Evolutionary conservation across 352 stramenopile species (phyloP), one percentile per base, ranked within the genome.

Genomic region (Plasmopara muralis): DNA sequence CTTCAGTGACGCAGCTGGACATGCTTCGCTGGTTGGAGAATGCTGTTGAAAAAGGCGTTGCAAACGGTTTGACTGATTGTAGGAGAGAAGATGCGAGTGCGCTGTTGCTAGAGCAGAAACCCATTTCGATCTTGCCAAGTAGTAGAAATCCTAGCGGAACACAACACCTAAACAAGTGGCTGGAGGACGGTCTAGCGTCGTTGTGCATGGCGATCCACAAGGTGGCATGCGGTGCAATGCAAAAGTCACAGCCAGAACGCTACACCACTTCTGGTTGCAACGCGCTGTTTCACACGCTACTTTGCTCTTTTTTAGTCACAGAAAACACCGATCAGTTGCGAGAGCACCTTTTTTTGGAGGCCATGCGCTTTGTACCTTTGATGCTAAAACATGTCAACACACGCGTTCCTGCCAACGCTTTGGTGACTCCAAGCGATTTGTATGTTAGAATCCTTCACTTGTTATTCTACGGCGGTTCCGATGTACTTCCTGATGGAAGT

Each of bases 161-260:
- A 38, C 46, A 64, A 8, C 60, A 74, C 5, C 40, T 82, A 44
- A 64, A 61, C 20, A 74, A 69, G 29, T 89, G 77, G 77, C 50
- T 91, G 7, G 72, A 83, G 40, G 60, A 90, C 34, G 81, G 83
- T 2, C 46, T 93, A 16, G 68, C 78, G 4, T 81, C 74, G n/a
- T 54, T 93, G 0, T 93, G 83, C 52, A 93, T 93, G 83, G 72
- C 80, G 29, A 74, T 93, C 38, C 83, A 90, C 47, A 88, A 87
- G 35, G 83, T 93, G 13, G 83, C 83, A 3, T 90, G 71, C 20
- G 81, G 83, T 12, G 80, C 81, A 12, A 89, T 87, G 54, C 78
- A 93, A 50, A 89, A 91, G 50, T 89, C 80, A 6, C 79, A 81
- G 18, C 83, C 83, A 6, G 81, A 91, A 57, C 72, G 78, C 12